Evolutionary conservation across 176 grass and related monocot genomes (phyloP).

Genomic region (Secale cereale): DNA sequence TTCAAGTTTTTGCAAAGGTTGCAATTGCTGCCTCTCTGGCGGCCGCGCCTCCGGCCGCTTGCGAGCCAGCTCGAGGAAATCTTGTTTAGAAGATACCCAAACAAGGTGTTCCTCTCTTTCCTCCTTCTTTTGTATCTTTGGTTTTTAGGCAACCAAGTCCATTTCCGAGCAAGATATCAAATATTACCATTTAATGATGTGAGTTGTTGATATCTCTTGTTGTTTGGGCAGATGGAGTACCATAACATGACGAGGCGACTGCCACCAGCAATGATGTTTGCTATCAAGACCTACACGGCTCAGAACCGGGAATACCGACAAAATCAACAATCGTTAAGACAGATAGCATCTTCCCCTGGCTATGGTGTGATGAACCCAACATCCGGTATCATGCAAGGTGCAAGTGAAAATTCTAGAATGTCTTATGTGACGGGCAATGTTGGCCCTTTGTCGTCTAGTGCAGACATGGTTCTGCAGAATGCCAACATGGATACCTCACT

Average conservation of each 20-base stretch:
- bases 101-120: slow-evolving; percentile 42
- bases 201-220: background rate
- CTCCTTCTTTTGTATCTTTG: background rate
- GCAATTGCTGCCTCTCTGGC: slow-evolving; percentile 8
- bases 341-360: slow-evolving; percentile 52
- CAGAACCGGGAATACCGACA: slow-evolving; percentile 44
- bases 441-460: slow-evolving; percentile 24
- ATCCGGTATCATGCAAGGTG: slow-evolving; percentile 57
- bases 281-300: slow-evolving; percentile 39
- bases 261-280: background rate
- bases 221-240: slow-evolving; percentile 68
- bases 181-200: slow-evolving; percentile 21
- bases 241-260: slow-evolving; percentile 27
- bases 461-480: slow-evolving; percentile 46
- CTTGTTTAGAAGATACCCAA: slow-evolving; percentile 50
- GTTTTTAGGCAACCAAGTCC: slow-evolving; percentile 3
- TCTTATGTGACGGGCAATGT: slow-evolving; percentile 51
- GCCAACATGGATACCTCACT: slow-evolving; percentile 42
- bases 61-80: slow-evolving; percentile 41
- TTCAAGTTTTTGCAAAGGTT: slow-evolving; percentile 17
- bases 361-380: slow-evolving; percentile 78
- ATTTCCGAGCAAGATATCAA: background rate
- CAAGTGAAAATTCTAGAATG: slow-evolving; percentile 44
- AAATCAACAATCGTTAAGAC: slow-evolving; percentile 37
- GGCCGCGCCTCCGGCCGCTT: slow-evolving; percentile 23